A percentile compares a stretch with the other conserved stretches of the same genome.
Conservation (phyloP, 371 early-diverging fungal species). For the Actinomortierella wolfii region DNA sequence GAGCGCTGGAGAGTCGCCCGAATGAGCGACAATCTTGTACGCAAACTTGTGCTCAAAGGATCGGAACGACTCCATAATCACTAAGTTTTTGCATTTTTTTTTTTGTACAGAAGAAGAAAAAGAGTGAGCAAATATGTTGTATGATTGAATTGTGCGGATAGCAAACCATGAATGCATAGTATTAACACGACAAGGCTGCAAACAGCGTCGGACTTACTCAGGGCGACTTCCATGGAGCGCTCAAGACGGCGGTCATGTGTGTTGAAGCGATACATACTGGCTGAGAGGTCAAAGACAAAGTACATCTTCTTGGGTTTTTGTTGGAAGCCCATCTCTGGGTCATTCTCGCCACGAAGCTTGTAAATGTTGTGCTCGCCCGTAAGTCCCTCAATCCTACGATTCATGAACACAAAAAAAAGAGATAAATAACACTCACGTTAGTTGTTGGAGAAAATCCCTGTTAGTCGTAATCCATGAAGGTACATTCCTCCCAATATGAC, state of each 20-base stretch:
- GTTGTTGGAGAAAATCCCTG: no score
- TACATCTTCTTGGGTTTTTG: constrained; percentile 80
- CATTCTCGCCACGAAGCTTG: constrained; percentile 80
- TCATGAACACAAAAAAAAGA: neutral
- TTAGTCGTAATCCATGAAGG: no score
- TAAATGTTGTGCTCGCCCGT: constrained; percentile 83
- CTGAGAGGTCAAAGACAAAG: constrained; percentile 83
- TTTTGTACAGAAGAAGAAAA: neutral
- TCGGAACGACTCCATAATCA: constrained; percentile 87
- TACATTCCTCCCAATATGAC: neutral
- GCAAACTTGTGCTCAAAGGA: constrained; percentile 83
- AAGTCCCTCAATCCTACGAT: constrained; percentile 72
- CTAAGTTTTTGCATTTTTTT: constrained; percentile 7
- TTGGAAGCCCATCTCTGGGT: constrained; percentile 72
- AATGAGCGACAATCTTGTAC: constrained; percentile 80
- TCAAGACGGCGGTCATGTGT: constrained; percentile 73
- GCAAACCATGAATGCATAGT: neutral
- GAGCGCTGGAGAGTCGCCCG: constrained; percentile 78
- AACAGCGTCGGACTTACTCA: constrained; percentile 47
- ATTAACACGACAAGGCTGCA: neutral
- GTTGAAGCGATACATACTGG: constrained; percentile 80
- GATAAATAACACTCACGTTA: no score
- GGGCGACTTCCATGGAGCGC: constrained; percentile 72
- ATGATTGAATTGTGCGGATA: neutral
- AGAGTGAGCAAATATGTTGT: neutral